Base-by-base conservation (phyloP, 306 rosid species). In the Leucaena leucocephala region DNA sequence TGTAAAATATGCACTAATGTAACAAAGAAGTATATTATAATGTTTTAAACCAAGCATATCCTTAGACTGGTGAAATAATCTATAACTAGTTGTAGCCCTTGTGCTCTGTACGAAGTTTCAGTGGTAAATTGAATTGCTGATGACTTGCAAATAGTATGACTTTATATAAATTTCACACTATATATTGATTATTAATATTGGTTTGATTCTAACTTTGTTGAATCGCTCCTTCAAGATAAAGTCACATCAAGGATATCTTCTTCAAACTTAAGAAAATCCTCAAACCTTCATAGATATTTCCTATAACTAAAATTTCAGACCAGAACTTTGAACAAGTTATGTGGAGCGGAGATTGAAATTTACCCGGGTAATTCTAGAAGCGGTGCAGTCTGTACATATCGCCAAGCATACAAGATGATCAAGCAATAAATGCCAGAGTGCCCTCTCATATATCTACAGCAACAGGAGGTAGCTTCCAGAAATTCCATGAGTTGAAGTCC, bases 401-500 rank as follows among this genome's bases (percentile, higher is more conserved):
- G 40, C 10, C 71, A 61, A 44, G 82, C 69, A 73, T 75, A 75
- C 70, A 61, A 76, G 81, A 76, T 70, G 72, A 61, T 62, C 67
- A 43, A 52, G 69, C 64, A 72, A 39, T 19, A 45, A 39, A 22
- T 73, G 69, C 72, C 46, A 42, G 33, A 19, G 38, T 35, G 17
- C 64, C 80, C 66, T 72, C 72, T 85, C 87, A 90, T 62, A 59
- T 39, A 78, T 80, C 77, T 39, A 82, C 70, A 63, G 6, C 10
- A 35, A 78, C 62, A 63, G 76, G 85, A 7, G 98, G 91, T 34
- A 96, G 79, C 83, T 72, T 93, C 99, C 98, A 96, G 88, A 43
- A 93, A 84, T 96, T 96, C 99, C 99, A 96, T 8, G 99, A 82
- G 86, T 96, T 96, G 69, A 46, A 91, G 84, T 91, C 97, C 92